These are phyloP conservation scores for Neostapfia colusana DNA, from an alignment of 176 grass and related monocot species.

Conservation along the genomic window DNA sequence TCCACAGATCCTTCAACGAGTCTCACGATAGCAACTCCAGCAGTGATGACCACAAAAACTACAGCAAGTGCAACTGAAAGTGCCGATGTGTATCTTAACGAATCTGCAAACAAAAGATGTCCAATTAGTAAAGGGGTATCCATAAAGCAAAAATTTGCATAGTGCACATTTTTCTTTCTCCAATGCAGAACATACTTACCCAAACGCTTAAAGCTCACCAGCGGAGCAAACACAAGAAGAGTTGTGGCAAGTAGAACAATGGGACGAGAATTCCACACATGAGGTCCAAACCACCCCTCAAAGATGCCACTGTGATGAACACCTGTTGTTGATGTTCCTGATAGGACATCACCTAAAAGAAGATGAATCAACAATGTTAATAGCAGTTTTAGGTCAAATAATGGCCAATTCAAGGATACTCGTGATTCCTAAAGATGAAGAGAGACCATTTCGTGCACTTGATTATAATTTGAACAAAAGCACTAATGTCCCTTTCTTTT, in stretches of 20 bases:
- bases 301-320: slow-evolving; percentile 73
- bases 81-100: slow-evolving; percentile 84
- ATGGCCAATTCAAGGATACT: slow-evolving; percentile 9
- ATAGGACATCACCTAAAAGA: slow-evolving; percentile 78
- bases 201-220: slow-evolving; percentile 77
- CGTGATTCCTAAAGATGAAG: background rate
- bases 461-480: background rate
- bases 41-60: slow-evolving; percentile 74
- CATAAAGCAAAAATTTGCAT: background rate
- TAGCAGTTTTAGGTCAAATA: background rate
- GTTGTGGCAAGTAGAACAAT: slow-evolving; percentile 72
- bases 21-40: slow-evolving; percentile 72
- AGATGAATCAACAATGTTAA: background rate
- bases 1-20: slow-evolving; percentile 59
- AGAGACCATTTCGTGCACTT: background rate
- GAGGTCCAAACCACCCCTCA: slow-evolving; percentile 90
- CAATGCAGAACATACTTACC: slow-evolving; percentile 51
- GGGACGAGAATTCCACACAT: slow-evolving; percentile 69
- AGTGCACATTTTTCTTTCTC: background rate
- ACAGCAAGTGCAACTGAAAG: slow-evolving; percentile 84
- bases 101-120: slow-evolving; percentile 54
- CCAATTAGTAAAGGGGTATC: background rate
- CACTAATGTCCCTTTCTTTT: background rate
- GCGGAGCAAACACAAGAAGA: slow-evolving; percentile 76
- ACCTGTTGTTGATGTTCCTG: slow-evolving; percentile 82